phyloP scores from a whole-genome alignment of 305 asterid genomes.

The Solanum hybrid region DNA sequence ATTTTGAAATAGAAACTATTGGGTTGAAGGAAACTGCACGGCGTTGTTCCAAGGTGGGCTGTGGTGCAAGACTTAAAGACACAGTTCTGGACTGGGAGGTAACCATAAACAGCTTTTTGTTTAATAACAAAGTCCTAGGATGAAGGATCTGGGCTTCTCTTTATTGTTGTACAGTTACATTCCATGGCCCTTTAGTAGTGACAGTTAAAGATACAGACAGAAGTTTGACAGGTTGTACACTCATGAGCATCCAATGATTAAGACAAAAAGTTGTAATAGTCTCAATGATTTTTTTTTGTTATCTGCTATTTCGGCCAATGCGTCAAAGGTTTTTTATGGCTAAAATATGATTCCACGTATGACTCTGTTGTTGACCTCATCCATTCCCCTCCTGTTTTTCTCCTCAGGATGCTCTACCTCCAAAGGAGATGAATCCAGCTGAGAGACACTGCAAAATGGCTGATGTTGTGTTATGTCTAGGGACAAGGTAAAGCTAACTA shows the following conservation, averaged over 20 bases:
- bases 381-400: slow-evolving; percentile 4
- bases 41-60: slow-evolving; percentile 53
- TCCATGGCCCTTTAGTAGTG: neutral
- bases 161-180: neutral
- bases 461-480: slow-evolving; percentile 83
- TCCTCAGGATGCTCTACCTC: slow-evolving; percentile 83
- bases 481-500: slow-evolving; percentile 62
- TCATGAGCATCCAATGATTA: neutral
- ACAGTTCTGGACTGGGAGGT: slow-evolving; percentile 99
- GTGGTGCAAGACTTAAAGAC: slow-evolving; percentile 81
- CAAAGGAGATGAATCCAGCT: slow-evolving; percentile 88
- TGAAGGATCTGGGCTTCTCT: neutral
- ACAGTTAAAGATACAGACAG: neutral
- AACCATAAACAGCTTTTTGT: neutral
- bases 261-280: neutral
- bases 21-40: slow-evolving; percentile 81
- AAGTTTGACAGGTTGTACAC: neutral
- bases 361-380: slow-evolving; percentile 3
- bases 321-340: neutral
- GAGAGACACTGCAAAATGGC: slow-evolving; percentile 90
- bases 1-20: slow-evolving; percentile 88
- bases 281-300: neutral
- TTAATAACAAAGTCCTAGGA: neutral
- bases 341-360: neutral
- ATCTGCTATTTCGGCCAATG: neutral